Evolutionary conservation across 768 basidiomycete species (phyloP), one percentile per base, ranked within the genome.

Genomic region (Suillus subalutaceus): DNA sequence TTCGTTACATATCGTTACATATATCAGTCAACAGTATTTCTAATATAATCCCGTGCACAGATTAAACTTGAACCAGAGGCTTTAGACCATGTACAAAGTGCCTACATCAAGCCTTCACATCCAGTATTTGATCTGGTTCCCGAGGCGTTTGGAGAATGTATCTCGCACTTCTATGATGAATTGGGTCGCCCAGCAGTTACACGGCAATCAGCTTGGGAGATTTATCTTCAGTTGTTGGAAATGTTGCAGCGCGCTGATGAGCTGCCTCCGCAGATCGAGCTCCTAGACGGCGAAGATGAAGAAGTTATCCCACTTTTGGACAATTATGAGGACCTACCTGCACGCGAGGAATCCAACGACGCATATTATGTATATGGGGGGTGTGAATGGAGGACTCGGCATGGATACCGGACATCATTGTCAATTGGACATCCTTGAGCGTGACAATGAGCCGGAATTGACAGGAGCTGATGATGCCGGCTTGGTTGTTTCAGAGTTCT

Each of bases 111-210:
- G 4, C 71, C 68, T 7, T 70, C 75, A 62, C 73, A 81, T 61
- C 69, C 70, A 9, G 74, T 80, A 0, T 81, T 82, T 58, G 65
- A 80, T 26, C 71, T 83, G 0, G 75, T 77, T 3, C 81, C 81
- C 2, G 70, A 71, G 0, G 59, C 60, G 0, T 79, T 83, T 62
- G 50, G 72, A 32, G 23, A 41, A 3, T 73, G 55, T 15, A 75
- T 69, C 0, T 16, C 55, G 1, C 37, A 56, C 0, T 58, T 70
- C 18, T 80, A 78, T 57, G 20, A 59, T 1, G 6, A 5, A 1
- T 66, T 79, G 23, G 76, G 72, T 2, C 16, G 23, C 1, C 79
- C 79, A n/a, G n/a, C 41, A 1, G 69, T 77, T 12, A 70, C 63
- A 6, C 35, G 30, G 6, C 30, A 65, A 2, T 70, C 71, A 6